A percentile compares a stretch with the other conserved stretches of the same genome.
Evolutionary conservation across 441 rosid genomes (phyloP).

Genomic region (Geranium incanum): DNA sequence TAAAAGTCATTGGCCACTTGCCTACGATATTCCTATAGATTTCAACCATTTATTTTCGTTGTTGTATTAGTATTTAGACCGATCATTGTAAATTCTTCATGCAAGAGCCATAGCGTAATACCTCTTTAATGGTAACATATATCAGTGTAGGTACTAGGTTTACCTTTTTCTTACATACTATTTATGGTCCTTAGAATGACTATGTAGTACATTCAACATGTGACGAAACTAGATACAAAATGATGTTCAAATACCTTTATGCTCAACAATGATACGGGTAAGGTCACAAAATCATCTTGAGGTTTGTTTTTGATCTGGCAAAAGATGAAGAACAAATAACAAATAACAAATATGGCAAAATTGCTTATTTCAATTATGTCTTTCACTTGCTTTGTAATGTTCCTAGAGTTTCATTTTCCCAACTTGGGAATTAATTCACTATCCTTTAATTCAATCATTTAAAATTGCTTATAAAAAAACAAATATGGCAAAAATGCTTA

Average conservation of each 20-base stretch:
- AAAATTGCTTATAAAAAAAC: background rate
- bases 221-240: background rate
- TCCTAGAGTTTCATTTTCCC: no score
- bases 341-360: no score
- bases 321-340: background rate
- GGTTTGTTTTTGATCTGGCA: background rate
- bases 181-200: background rate
- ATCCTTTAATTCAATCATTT: no score
- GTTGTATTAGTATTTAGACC: no score
- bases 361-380: no score
- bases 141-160: background rate
- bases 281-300: background rate
- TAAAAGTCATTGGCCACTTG: constrained; percentile 7
- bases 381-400: no score
- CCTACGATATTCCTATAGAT: background rate
- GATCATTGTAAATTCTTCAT: no score
- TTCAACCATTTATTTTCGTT: background rate
- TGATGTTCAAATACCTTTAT: background rate
- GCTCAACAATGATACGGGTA: background rate
- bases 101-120: no score
- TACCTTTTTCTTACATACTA: background rate
- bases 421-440: no score
- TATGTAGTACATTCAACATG: background rate
- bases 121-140: background rate
- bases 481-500: background rate